phyloP scores from a whole-genome alignment of 2,329 filamentous ascomycete species.

The Colletotrichum australisinense region DNA sequence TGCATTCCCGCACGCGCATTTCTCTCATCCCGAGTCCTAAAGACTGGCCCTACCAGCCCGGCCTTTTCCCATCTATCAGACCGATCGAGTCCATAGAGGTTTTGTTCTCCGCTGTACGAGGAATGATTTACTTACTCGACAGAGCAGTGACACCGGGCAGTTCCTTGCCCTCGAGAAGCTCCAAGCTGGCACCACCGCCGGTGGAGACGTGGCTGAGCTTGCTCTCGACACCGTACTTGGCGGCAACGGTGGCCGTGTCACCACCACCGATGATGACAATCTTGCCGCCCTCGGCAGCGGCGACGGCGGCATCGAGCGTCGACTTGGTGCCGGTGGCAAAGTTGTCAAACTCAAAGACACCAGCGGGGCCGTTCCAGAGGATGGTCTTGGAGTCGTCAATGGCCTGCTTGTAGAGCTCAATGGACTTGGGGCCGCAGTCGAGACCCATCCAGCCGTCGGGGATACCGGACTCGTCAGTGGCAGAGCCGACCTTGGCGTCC shows the following conservation, averaged over 20 bases:
- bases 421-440: slow-evolving; percentile 90
- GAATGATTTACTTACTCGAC: slow-evolving; percentile 74
- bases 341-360: slow-evolving; percentile 96
- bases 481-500: slow-evolving; percentile 83
- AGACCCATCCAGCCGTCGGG: slow-evolving; percentile 98
- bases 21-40: slow-evolving; percentile 39
- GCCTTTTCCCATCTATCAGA: slow-evolving; percentile 47
- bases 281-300: slow-evolving; percentile 83
- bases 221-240: slow-evolving; percentile 95
- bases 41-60: slow-evolving; percentile 48
- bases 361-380: slow-evolving; percentile 97
- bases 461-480: slow-evolving; percentile 89
- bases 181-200: slow-evolving; percentile 93
- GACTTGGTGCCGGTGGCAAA: slow-evolving; percentile 94
- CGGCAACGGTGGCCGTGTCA: slow-evolving; percentile 97
- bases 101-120: slow-evolving; percentile 13
- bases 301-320: slow-evolving; percentile 89
- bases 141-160: slow-evolving; percentile 93
- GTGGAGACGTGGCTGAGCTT: slow-evolving; percentile 99
- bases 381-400: slow-evolving; percentile 94
- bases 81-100: slow-evolving; percentile 37
- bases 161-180: slow-evolving; percentile 98
- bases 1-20: background rate
- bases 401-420: slow-evolving; percentile 88
- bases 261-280: slow-evolving; percentile 99